Conservation (phyloP, 2,329 filamentous ascomycete genomes). For the Amauroascus niger region DNA sequence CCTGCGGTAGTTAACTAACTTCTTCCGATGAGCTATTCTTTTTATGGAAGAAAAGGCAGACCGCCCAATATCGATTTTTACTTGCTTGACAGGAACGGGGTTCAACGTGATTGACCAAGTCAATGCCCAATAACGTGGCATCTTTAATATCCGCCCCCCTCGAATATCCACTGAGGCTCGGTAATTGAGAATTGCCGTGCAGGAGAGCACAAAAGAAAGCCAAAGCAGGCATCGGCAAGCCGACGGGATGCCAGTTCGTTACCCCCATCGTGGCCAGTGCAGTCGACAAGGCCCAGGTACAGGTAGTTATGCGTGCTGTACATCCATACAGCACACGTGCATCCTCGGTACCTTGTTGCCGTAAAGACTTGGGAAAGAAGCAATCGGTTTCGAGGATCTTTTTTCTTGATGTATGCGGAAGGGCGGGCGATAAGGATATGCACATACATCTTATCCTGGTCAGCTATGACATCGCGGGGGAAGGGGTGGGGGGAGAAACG, state of each 20-base stretch:
- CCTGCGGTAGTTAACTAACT: too few species aligned
- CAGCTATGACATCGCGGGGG: neutral
- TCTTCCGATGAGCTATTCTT: too few species aligned
- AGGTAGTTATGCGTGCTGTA: neutral
- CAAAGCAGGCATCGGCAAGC: neutral
- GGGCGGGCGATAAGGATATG: neutral
- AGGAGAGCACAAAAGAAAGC: neutral
- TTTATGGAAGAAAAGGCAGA: neutral
- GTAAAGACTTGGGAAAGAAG: neutral
- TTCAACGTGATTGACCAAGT: too few species aligned
- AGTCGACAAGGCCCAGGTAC: neutral
- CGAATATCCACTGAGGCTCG: neutral
- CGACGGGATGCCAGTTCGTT: neutral
- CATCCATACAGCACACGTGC: slow-evolving; percentile 1
- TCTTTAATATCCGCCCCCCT: neutral
- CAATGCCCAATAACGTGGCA: too few species aligned
- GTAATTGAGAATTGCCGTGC: neutral
- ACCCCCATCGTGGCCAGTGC: neutral
- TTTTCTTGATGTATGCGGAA: neutral
- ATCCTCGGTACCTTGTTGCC: neutral
- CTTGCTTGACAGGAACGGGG: neutral
- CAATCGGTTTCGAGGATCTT: neutral
- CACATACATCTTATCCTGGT: neutral
- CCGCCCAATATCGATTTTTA: too few species aligned
- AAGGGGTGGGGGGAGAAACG: neutral